A percentile compares a stretch with the other conserved stretches of the same genome.
These are phyloP conservation scores for Artomyces pyxidatus DNA, from an alignment of 768 basidiomycete species.

Conservation along the genomic window DNA sequence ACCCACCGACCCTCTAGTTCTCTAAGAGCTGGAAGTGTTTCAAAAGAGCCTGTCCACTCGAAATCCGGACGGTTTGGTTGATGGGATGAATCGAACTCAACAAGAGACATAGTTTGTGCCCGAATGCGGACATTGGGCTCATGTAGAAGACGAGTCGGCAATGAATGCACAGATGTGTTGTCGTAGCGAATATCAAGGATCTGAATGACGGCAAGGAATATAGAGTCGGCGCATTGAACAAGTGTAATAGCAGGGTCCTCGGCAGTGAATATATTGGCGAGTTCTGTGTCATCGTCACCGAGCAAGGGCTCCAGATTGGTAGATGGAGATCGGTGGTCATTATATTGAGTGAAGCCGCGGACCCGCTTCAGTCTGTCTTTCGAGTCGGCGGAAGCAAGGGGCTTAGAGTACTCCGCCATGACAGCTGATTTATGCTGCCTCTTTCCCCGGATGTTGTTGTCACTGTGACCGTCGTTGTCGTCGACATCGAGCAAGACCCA, in stretches of 20 bases:
- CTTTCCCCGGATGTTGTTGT: too few species aligned
- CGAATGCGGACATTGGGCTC: not conserved
- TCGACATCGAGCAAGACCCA: not conserved
- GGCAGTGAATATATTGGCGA: too few species aligned
- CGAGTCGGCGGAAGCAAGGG: not conserved
- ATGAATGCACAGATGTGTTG: not conserved
- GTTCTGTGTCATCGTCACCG: not conserved
- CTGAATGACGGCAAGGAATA: not conserved
- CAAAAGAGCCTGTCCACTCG: not conserved
- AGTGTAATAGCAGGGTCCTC: not conserved
- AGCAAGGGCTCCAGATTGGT: not conserved
- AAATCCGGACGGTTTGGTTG: not conserved
- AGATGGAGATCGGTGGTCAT: too few species aligned
- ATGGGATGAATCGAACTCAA: not conserved
- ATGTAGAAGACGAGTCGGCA: not conserved
- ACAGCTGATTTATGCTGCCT: not conserved
- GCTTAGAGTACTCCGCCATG: not conserved
- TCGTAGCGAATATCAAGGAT: not conserved
- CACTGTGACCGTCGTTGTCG: too few species aligned
- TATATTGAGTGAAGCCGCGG: not conserved
- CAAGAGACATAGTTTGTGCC: not conserved
- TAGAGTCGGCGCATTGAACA: not conserved
- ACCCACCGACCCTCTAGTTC: not conserved
- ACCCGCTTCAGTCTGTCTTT: not conserved
- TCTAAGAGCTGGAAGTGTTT: not conserved